phyloP scores from a whole-genome alignment of 495 filamentous ascomycete genomes.

The Xanthoparmelia taractica region DNA sequence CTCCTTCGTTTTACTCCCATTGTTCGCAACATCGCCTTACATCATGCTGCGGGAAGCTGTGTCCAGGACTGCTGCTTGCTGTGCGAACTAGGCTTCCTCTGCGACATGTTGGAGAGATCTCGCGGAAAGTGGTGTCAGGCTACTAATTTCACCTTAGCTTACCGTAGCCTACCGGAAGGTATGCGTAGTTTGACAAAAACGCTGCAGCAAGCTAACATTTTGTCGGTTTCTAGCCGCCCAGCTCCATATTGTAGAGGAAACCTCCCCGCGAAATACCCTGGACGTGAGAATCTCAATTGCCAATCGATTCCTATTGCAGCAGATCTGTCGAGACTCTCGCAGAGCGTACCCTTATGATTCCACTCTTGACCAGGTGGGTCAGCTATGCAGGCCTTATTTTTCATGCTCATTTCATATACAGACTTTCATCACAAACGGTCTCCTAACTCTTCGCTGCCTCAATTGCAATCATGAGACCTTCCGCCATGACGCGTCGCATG shows the following conservation, averaged over 20 bases:
- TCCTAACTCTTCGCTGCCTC: conserved; percentile 64
- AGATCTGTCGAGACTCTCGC: conserved; percentile 62
- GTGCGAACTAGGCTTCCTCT: conserved; percentile 90
- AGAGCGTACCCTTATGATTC: conserved; percentile 50
- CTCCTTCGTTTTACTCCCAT: conserved; percentile 83
- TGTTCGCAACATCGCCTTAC: conserved; percentile 81
- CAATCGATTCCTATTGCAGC: conserved; percentile 67
- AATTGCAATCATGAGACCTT: conserved; percentile 73
- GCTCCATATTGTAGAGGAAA: conserved; percentile 74
- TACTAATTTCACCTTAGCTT: conserved; percentile 88
- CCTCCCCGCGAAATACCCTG: conserved; percentile 57
- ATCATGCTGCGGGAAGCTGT: conserved; percentile 79
- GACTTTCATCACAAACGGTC: conserved; percentile 47
- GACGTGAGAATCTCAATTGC: conserved; percentile 69
- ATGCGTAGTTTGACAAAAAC: conserved; percentile 9
- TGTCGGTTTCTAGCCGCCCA: conserved; percentile 45
- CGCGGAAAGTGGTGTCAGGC: conserved; percentile 87
- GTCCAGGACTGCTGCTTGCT: conserved; percentile 73
- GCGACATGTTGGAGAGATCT: conserved; percentile 97
- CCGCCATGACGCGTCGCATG: conserved; percentile 56
- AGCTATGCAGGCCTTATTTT: not conserved
- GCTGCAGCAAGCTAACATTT: not conserved
- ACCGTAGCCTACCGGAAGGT: conserved; percentile 70
- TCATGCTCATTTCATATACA: conserved; percentile 13
- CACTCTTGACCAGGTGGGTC: conserved; percentile 47